These are phyloP conservation scores for Clarireedia paspali DNA, from an alignment of 2,329 filamentous ascomycete genomes.

Conservation along the genomic window DNA sequence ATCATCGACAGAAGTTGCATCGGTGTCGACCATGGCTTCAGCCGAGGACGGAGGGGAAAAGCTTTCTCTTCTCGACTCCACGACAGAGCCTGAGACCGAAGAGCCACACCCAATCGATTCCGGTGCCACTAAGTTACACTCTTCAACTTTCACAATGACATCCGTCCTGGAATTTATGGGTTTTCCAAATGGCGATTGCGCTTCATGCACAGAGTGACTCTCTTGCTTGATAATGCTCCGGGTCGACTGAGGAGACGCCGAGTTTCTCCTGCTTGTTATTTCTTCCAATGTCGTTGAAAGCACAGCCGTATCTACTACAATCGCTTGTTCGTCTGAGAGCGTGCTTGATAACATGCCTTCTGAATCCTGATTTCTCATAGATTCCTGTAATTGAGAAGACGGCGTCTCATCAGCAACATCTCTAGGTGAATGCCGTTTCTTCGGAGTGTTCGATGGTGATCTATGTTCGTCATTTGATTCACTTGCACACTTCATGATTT, in stretches of 20 bases:
- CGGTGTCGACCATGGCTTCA: constrained; percentile 17
- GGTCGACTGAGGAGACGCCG: neutral
- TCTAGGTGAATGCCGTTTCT: neutral
- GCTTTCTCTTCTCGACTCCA: constrained; percentile 8
- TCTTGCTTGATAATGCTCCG: constrained; percentile 18
- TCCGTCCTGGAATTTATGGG: constrained; percentile 7
- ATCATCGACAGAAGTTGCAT: constrained; percentile 30
- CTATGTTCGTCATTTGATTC: neutral
- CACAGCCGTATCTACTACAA: neutral
- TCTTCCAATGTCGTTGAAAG: neutral
- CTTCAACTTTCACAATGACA: constrained; percentile 12
- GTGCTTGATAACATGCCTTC: neutral
- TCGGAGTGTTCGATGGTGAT: neutral
- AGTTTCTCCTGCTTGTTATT: neutral
- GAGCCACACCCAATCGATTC: neutral
- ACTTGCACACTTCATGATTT: neutral
- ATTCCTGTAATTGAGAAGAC: neutral
- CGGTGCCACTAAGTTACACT: neutral
- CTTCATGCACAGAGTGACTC: constrained; percentile 12
- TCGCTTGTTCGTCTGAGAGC: neutral
- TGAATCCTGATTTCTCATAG: neutral
- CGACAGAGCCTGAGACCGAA: constrained; percentile 13
- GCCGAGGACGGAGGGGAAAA: constrained; percentile 13
- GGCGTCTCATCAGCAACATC: neutral
- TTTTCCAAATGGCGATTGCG: constrained; percentile 4